Base-by-base conservation (phyloP, 2,329 filamentous ascomycete genomes). In the Sclerotinia trifoliorum region DNA sequence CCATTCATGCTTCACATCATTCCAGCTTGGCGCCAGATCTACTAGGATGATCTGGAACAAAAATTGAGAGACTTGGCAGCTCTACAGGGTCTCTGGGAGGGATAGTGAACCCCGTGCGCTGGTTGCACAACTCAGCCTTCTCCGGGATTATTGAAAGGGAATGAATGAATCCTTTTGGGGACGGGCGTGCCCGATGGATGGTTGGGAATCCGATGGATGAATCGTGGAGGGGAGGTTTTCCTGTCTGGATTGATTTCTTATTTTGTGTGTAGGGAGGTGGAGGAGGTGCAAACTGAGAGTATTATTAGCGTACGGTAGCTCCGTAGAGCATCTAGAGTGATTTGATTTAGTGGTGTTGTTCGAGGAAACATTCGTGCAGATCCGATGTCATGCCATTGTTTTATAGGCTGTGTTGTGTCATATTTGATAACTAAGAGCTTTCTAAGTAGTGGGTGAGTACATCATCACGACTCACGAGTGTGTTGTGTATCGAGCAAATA, bases 121-220 rank as follows among this genome's bases (percentile, higher is more conserved):
- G 26, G 26, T 54, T 54, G 51, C 51, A 54, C 26, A 32, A 54
- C 51, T 29, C 26, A 54, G 51, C 51, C 51, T 54, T 54, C 51
- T 54, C 26, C 17, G 51, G 51, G 29, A 32, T 19, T 54, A 17
- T 42, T 42, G 15, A 15, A 29, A 19, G 17, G 51, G 17, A 10
- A 29, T 10, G 7, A 10, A 29, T 29, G 2, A 35, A 35, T 35
- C 51, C 26, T 32, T 29, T 21, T 54, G 26, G 15, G 51, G 51
- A 54, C 51, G 51, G 51, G 51, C 26, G 51, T 54, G 51, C 49
- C 49, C 24, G n/a, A 10, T 54, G 17, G 51, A 54, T 35, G 35
- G 35, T n/a, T n/a, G n/a, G n/a, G n/a, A n/a, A 35, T 35, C 4
- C 24, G 51, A 29, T 32, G 6, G 32, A 32, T 32, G 32, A 5